Base-by-base conservation (phyloP, 2,329 filamentous ascomycete species). In the Byssothecium circinans region DNA sequence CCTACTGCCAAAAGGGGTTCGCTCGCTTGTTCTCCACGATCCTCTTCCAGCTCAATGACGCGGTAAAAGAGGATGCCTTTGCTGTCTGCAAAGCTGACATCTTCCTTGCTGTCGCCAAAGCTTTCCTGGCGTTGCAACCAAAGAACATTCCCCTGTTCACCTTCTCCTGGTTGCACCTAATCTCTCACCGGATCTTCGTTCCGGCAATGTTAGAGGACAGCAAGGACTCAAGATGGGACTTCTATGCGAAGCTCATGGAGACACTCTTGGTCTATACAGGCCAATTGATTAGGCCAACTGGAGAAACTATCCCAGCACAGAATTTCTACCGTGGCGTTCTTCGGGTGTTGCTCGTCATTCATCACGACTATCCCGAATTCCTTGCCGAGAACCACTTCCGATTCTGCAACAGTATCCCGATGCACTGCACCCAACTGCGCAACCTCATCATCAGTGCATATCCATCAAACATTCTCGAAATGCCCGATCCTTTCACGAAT, bases 321-420 rank as follows among this genome's bases (percentile, higher is more conserved):
- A 89, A 92, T 45, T 83, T 95, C 52, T 96, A 96, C 69, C 86
- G 89, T 51, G 90, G 87, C 8, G 83, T 88, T 1, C 76, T 95
- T 39, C 91, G 95, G 64, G 82, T 96, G 50, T 75, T 97, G 45
- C 76, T 95, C 27, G 81, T 95, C 43, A 76, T 99, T 43, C 89
- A 96, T 58, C 94, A 97, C 65, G 94, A 99, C 69, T 97, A 90
- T 71, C 88, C 92, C 0, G 91, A 96, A 47, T 99, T 96, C 70
- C 75, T 99, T 34, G 87, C 89, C 5, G 89, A 91, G 60, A 90
- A 95, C 68, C 89, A 95, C 65, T 84, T 89, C 57, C 83, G 84
- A 57, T 82, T 99, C 43, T 91, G 87, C 74, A 86, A 88, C 59
- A 84, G 83, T 62, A 87, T 97, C 48, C 89, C 91, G 1, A 82